Base-by-base conservation (phyloP, 179 eudicot genomes). In the Silene noctiflora region DNA sequence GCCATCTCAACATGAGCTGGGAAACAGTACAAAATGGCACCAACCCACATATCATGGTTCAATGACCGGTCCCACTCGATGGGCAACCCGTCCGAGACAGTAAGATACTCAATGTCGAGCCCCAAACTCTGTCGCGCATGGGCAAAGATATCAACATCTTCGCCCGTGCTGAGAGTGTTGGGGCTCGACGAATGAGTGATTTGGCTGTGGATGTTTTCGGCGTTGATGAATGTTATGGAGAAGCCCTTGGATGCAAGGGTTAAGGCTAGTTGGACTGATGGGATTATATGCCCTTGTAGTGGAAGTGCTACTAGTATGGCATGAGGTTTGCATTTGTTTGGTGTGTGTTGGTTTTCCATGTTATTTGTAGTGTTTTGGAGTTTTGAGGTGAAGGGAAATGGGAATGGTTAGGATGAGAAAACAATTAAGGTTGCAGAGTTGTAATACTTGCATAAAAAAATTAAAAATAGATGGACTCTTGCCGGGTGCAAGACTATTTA, bases 261-360 rank as follows among this genome's bases (percentile, higher is more conserved):
- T 24, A 83, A 80, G 51, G 96, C 93, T 2, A 92, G 87, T 56
- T 89, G 84, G 39, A 86, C 85, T 56, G 76, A 59, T 1, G 96
- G 97, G 69, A 78, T 91, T 1, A 92, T 78, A 70, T 90, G 97
- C 69, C 96, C 97, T 78, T 92, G 97, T 11, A 88, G 83, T 3
- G 93, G 97, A 78, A 76, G 86, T 46, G 90, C 65, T 24, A 90
- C 42, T 64, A 91, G 11, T 61, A 91, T 80, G 0, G 88, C 91
- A 69, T 90, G 92, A 31, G 82, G 84, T 46, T 77, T 61, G 55
- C 4, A 42, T 63, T 20, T 6, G 33, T 46, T 46, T 44, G 3
- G 4, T 11, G n/a, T 27, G 6, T 4, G 39, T 5, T 33, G 39
- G 39, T 33, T 33, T 33, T 33, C 39, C 51, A 59, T 60, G 2